Percentiles rank a stretch among this genome's conserved stretches.
Conservation (phyloP, 2,329 filamentous ascomycete species). For the Chaetomiaceae sp. region DNA sequence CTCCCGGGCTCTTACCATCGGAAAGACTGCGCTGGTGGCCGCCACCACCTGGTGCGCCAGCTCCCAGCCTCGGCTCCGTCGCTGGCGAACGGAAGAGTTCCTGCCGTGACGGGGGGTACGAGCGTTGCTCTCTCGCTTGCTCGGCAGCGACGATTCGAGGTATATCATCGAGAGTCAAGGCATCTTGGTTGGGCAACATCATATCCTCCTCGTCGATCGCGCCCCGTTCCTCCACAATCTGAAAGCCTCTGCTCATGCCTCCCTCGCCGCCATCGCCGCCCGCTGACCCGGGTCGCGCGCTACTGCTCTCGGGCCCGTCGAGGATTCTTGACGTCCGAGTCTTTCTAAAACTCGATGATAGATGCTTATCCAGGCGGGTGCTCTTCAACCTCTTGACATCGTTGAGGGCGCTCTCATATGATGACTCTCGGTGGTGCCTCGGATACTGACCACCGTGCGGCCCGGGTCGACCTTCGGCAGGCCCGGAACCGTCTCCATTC, state of each 20-base stretch:
- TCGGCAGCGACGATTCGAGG: conserved; percentile 93
- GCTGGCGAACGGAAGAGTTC: conserved; percentile 56
- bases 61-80: conserved; percentile 60
- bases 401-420: conserved; percentile 92
- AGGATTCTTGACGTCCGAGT: conserved; percentile 88
- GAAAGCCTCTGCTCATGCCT: conserved; percentile 52
- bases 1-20: conserved; percentile 46
- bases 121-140: conserved; percentile 76
- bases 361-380: conserved; percentile 86
- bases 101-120: conserved; percentile 69
- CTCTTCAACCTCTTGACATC: conserved; percentile 90
- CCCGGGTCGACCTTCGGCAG: conserved; percentile 64
- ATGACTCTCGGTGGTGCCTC: conserved; percentile 63
- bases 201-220: conserved; percentile 66
- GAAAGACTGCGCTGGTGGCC: conserved; percentile 46
- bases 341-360: conserved; percentile 89
- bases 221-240: conserved; percentile 76
- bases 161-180: conserved; percentile 91
- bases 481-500: conserved; percentile 61
- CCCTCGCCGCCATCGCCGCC: conserved; percentile 60
- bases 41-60: conserved; percentile 54
- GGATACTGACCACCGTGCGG: conserved; percentile 60
- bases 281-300: conserved; percentile 65
- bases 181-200: conserved; percentile 86
- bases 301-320: conserved; percentile 71